Evolutionary conservation across 805 yeast species (phyloP).

Genomic region (Kluyveromyces nonfermentans): DNA sequence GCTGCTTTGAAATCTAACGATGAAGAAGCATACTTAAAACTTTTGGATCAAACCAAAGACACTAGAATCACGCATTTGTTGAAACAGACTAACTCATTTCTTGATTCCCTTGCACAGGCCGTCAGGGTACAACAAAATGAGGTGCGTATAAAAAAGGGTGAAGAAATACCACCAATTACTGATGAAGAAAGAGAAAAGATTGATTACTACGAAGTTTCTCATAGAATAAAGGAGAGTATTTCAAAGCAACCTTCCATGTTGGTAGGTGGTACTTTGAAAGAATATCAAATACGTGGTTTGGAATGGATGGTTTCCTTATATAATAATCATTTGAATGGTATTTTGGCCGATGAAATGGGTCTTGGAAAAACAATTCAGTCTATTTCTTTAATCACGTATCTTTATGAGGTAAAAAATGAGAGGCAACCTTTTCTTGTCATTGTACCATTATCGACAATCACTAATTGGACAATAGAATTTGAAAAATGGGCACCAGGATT

Average conservation of each 20-base stretch:
- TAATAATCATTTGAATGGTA: constrained; percentile 93
- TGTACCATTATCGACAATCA: constrained; percentile 75
- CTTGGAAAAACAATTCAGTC: constrained; percentile 89
- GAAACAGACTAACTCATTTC: constrained; percentile 68
- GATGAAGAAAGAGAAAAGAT: constrained; percentile 55
- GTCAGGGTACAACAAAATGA: constrained; percentile 64
- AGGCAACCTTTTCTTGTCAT: constrained; percentile 68
- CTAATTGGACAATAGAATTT: constrained; percentile 80
- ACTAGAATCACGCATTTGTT: constrained; percentile 77
- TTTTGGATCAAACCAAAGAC: constrained; percentile 79
- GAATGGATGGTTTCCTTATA: constrained; percentile 98
- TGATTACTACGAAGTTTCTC: constrained; percentile 79
- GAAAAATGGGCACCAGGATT: constrained; percentile 85
- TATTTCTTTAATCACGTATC: constrained; percentile 63
- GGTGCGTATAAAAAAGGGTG: constrained; percentile 26
- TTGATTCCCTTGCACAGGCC: constrained; percentile 70
- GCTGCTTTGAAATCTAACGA: constrained; percentile 81
- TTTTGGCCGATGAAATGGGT: constrained; percentile 99
- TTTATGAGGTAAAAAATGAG: constrained; percentile 56
- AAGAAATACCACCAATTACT: constrained; percentile 30
- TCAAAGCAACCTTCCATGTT: constrained; percentile 57
- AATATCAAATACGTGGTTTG: constrained; percentile 81
- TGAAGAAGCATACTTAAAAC: constrained; percentile 78
- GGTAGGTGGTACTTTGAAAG: constrained; percentile 72
- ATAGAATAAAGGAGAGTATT: constrained; percentile 58